phyloP scores from a whole-genome alignment of 2,329 filamentous ascomycete species.

The Harringtonia lauricola region DNA sequence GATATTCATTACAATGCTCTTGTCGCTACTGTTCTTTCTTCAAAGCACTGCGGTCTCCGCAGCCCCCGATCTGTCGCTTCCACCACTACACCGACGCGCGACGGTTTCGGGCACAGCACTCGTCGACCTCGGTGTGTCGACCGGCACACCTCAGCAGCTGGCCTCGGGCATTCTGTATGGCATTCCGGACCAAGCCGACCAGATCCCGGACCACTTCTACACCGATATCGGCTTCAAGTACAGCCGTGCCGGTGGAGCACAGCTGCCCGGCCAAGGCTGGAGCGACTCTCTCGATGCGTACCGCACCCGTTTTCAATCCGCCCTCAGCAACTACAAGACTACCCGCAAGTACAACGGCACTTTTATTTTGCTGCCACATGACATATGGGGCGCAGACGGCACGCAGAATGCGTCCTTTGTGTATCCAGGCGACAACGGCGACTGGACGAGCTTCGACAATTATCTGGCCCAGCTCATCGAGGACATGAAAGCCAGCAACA shows the following conservation, averaged over 20 bases:
- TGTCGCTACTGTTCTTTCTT: too few species aligned
- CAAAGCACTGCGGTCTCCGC: too few species aligned
- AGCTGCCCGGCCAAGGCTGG: conserved; percentile 12
- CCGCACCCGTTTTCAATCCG: conserved; percentile 26
- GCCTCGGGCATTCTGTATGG: conserved; percentile 15
- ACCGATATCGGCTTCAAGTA: conserved; percentile 15
- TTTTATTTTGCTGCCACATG: conserved; percentile 34
- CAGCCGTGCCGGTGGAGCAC: conserved; percentile 13
- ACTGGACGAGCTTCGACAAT: conserved; percentile 32
- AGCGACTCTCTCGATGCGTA: conserved; percentile 9
- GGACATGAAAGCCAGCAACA: conserved; percentile 24
- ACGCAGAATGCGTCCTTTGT: conserved; percentile 21
- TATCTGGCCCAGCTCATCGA: conserved; percentile 27
- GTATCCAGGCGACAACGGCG: conserved; percentile 36
- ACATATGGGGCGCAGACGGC: conserved; percentile 37
- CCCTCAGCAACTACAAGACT: conserved; percentile 32
- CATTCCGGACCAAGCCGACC: conserved; percentile 11
- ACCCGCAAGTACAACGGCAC: conserved; percentile 27
- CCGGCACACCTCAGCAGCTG: conserved; percentile 11
- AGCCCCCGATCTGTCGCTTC: too few species aligned
- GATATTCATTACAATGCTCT: too few species aligned
- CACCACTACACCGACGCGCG: too few species aligned
- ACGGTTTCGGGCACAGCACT: conserved; percentile 9
- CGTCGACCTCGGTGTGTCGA: conserved; percentile 11
- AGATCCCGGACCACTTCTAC: conserved; percentile 13